Conservation (phyloP, 192 early-diverging fungal species). For the Coemansia guatemalensis region DNA sequence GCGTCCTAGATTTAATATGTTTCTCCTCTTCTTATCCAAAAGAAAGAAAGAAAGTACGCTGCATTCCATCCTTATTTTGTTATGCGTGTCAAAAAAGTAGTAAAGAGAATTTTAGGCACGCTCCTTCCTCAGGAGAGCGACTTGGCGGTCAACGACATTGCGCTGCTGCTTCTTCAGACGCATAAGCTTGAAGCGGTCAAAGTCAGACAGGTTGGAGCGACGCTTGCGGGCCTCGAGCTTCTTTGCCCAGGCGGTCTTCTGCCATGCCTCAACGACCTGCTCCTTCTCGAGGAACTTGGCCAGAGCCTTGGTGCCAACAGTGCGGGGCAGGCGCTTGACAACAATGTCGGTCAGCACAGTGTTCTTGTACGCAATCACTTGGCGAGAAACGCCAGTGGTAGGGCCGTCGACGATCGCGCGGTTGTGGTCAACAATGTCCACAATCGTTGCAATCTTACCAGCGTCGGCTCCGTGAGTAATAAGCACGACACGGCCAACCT, state of each 20-base stretch:
- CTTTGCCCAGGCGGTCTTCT: constrained; percentile 92
- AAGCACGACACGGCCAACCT: constrained; percentile 98
- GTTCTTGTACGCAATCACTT: constrained; percentile 87
- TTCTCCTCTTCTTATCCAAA: neutral
- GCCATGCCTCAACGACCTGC: constrained; percentile 78
- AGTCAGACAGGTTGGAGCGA: constrained; percentile 83
- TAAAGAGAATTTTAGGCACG: constrained; percentile 27
- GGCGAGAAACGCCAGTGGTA: constrained; percentile 89
- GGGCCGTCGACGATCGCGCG: constrained; percentile 97
- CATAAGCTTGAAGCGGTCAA: constrained; percentile 98
- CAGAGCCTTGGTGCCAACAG: constrained; percentile 71
- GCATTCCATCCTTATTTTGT: constrained; percentile 1
- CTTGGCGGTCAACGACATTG: constrained; percentile 45
- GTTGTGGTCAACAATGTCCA: constrained; percentile 99
- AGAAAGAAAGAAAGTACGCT: neutral
- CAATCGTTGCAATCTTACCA: constrained; percentile 97
- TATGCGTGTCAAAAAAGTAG: constrained; percentile 4
- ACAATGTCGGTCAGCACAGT: constrained; percentile 87
- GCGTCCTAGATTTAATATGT: neutral
- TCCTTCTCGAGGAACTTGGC: constrained; percentile 83
- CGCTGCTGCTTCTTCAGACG: constrained; percentile 85
- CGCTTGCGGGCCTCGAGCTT: constrained; percentile 83
- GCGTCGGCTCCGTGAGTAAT: constrained; percentile 91
- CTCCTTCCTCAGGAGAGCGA: constrained; percentile 52
- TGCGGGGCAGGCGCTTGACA: constrained; percentile 82